Base-by-base conservation (phyloP, 2,329 filamentous ascomycete species). In the Hypoxylon sp. region DNA sequence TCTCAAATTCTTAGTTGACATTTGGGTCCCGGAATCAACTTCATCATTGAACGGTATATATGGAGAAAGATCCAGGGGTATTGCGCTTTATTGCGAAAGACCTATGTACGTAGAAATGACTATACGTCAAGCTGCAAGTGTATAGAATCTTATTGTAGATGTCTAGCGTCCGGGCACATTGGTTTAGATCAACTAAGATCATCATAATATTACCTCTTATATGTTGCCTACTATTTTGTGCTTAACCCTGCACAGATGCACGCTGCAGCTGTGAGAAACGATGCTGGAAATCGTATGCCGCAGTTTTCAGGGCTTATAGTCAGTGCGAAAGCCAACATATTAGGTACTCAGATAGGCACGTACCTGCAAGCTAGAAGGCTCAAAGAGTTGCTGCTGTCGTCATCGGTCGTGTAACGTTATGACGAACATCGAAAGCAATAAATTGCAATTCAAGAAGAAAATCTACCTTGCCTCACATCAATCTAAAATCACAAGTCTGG, bases 181-280 rank as follows among this genome's bases (percentile, higher is more conserved):
- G 36, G 32, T 38, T 36, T 43, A 59, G 58, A 65, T 63, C 58
- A 65, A 62, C 21, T 52, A 68, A 65, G 66, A 63, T 68, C 51
- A 60, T 23, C 50, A 28, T 46, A 52, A 52, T 53, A 25, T 41
- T 57, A 57, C 17, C 48, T 53, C 48, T 53, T 50, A 52, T 51
- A 38, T 63, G 38, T 50, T 45, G n/a, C n/a, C n/a, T n/a, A n/a
- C n/a, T n/a, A n/a, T n/a, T 30, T 51, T 10, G n/a, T 10, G 19
- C 21, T 36, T 11, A 43, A 38, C 53, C 25, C 11, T 38, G 41
- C 17, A 23, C 30, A 14, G 19, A 13, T 28, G 14, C 11, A 36
- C 11, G 36, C 51, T 23, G 23, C 41, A 55, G 32, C 17, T 21
- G 25, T 25, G n/a, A 30, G 30, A 56, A 56, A 32, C 25, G 10